Evolutionary conservation across 2,329 filamentous ascomycete genomes (phyloP), one percentile per base, ranked within the genome.

Genomic region (Alternaria sp.): DNA sequence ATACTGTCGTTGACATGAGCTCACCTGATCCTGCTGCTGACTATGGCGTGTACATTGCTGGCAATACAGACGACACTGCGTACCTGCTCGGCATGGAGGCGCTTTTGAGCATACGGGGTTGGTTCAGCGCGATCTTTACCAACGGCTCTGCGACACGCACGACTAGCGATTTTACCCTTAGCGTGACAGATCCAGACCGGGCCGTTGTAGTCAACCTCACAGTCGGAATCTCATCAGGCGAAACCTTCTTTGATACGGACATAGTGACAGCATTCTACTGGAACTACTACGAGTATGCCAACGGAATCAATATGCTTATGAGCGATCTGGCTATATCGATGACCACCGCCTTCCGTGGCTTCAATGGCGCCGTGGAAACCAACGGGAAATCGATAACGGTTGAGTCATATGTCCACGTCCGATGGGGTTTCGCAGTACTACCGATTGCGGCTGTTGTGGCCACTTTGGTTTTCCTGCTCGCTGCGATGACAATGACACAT

Each of bases 131-230:
- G 12, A 63, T 65, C 56, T 63, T 65, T 32, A 63, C 60, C 8
- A 65, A 65, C 20, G 63, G 60, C n/a, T 65, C 63, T 11, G 63
- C 63, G 9, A 65, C 63, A 2, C 61, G 63, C 5, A 63, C 63
- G 5, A 65, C 63, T 18, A 61, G 51, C 20, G 60, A 61, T 48
- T 65, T 65, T 36, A 63, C 57, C 26, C 63, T 57, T 38, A 65
- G 57, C n/a, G 52, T 65, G 47, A 65, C 63, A 1, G 63, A 66
- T 16, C 48, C 59, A 20, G 62, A 64, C 41, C 62, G 62, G 1
- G 62, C 64, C 9, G 59, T 60, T 11, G 59, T 66, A 14, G 62
- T 66, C 7, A 64, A 62, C 26, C 64, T 66, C 22, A 66, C 64
- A 28, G 64, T 64, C 22, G 59, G 64, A 7, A 62, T 64, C 26